A percentile compares a stretch with the other conserved stretches of the same genome.
These are phyloP conservation scores for Magnaporthales sp. DNA, from an alignment of 2,329 filamentous ascomycete genomes.

Conservation along the genomic window DNA sequence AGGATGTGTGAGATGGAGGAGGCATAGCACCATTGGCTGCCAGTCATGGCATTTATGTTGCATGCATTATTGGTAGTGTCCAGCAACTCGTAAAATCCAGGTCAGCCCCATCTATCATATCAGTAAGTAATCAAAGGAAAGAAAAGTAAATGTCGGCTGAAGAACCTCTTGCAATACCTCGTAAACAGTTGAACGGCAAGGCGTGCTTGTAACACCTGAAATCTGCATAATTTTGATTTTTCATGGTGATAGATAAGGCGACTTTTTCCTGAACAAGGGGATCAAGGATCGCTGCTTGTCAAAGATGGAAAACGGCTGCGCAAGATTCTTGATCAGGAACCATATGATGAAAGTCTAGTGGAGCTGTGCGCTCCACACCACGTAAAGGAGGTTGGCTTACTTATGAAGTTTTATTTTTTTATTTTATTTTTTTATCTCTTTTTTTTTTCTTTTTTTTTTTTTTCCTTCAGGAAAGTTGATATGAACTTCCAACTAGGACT, in stretches of 20 bases:
- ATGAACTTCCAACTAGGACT: not conserved
- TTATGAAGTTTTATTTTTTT: not conserved
- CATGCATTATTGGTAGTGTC: not conserved
- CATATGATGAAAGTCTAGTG: not conserved
- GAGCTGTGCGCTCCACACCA: not conserved
- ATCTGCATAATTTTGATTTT: not conserved
- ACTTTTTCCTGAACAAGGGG: not conserved
- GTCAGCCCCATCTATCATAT: not conserved
- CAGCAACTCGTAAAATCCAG: not conserved
- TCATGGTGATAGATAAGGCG: not conserved
- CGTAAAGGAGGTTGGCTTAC: not conserved
- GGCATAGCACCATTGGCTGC: not conserved
- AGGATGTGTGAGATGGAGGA: not conserved
- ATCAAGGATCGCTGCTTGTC: not conserved
- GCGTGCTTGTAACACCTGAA: not conserved
- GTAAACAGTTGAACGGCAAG: not conserved
- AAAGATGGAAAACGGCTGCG: not conserved
- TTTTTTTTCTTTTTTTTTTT: not conserved
- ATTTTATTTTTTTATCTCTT: too few relatives aligned
- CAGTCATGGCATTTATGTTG: not conserved
- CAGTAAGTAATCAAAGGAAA: not conserved
- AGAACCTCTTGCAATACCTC: not conserved
- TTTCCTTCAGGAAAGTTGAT: not conserved
- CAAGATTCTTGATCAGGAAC: not conserved
- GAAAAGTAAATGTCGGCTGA: not conserved